A percentile compares a stretch with the other conserved stretches of the same genome.
Evolutionary conservation across 1,139 yeast genomes (phyloP).

Genomic region (Kurtzmaniella quercitrusa): DNA sequence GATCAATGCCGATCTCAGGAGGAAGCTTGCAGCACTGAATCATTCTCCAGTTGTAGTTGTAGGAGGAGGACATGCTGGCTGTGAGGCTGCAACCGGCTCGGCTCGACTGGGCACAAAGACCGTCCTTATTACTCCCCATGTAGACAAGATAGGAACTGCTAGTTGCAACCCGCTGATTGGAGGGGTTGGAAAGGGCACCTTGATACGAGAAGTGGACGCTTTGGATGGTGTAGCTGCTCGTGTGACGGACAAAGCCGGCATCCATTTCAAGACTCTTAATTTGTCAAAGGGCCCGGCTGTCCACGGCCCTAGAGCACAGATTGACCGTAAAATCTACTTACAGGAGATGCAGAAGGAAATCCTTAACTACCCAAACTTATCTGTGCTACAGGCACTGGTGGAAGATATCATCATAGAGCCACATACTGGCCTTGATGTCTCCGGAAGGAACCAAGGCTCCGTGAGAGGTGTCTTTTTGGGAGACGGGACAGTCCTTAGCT

Average conservation of each 20-base stretch:
- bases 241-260: constrained; percentile 88
- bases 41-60: constrained; percentile 73
- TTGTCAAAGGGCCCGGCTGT: constrained; percentile 94
- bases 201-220: constrained; percentile 91
- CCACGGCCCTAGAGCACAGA: constrained; percentile 98
- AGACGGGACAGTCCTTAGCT: constrained; percentile 56
- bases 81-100: constrained; percentile 94
- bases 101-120: constrained; percentile 80
- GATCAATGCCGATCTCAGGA: constrained; percentile 36
- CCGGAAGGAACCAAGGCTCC: constrained; percentile 36
- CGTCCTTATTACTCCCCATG: constrained; percentile 70
- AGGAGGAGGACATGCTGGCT: constrained; percentile 99
- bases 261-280: constrained; percentile 84
- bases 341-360: constrained; percentile 75
- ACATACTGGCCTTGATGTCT: constrained; percentile 18
- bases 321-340: constrained; percentile 77
- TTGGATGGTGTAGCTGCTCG: constrained; percentile 86
- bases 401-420: constrained; percentile 76
- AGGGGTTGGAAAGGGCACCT: constrained; percentile 96
- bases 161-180: constrained; percentile 98
- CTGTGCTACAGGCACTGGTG: constrained; percentile 70
- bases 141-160: constrained; percentile 81
- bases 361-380: constrained; percentile 53
- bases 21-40: constrained; percentile 25
- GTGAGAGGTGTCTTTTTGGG: constrained; percentile 71